Evolutionary conservation across 306 rosid genomes (phyloP), one percentile per base, ranked within the genome.

Genomic region (Citrullus mucosospermus): DNA sequence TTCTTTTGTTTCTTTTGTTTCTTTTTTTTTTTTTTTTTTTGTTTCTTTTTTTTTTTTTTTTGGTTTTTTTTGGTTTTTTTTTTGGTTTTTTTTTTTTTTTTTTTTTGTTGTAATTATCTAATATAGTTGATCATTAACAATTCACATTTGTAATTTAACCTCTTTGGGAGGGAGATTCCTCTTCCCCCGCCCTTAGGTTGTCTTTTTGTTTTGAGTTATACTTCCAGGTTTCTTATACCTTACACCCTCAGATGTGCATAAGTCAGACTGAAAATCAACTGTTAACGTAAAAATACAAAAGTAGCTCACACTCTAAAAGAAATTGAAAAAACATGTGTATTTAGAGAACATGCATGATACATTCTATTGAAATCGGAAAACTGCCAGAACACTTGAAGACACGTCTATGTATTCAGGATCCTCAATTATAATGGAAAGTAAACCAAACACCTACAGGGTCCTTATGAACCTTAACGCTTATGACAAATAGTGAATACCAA

Each of bases 401-500:
- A 32, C 4, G 28, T 20, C 56, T 32, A 16, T 17, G 28, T 9
- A 74, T 30, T 53, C 17, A 53, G 30, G 3, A 34, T 74, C 48
- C 62, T 51, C 8, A 32, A 53, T 10, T 50, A 53, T 30, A 32
- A 4, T 17, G 62, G 62, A 53, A 53, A 30, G 17, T 53, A 74
- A 32, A 74, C 32, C 4, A 73, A 51, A 72, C 43, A 48, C 56
- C 60, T 72, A 51, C 1, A 7, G 15, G 12, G 30, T 53, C 62
- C 59, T 53, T 8, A 6, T 16, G 9, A 74, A 53, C 11, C 78
- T 14, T 30, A 53, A 30, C 10, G 17, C 38, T 50, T 38, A 77
- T 28, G 50, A 60, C 41, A 77, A 77, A 8, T 17, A 63, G 43
- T 15, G 71, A 79, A 72, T 34, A 72, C 76, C 82, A 60, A 66